Evolutionary conservation across 176 grass and related monocot species (phyloP), one percentile per base, ranked within the genome.

Genomic region (Zizania latifolia): DNA sequence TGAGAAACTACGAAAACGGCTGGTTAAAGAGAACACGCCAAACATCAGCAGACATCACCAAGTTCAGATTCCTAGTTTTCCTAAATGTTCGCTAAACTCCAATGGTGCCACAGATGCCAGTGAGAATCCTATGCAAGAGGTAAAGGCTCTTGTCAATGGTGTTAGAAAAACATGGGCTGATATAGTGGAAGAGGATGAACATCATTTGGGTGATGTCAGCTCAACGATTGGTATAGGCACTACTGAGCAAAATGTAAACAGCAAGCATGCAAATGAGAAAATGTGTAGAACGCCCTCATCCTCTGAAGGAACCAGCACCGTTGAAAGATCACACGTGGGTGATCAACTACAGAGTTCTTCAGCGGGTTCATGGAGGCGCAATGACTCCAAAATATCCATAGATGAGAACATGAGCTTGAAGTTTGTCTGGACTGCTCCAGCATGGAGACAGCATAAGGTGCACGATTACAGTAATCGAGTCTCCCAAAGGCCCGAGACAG

Each of bases 161-260:
- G 51, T 62, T 44, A 77, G 27, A 45, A 83, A 79, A 90, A 80
- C 75, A 8, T 86, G 80, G 88, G 75, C 83, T 67, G 88, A 90
- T 57, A 83, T 88, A 70, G 65, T 80, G 30, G 79, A 88, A 43
- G 83, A 90, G 65, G 86, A 88, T 58, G 61, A 74, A 44, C 45
- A 80, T 40, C 2, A 63, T 41, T 30, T 43, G 24, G 69, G 24
- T 15, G 36, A 69, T 75, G 26, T 3, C 35, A 58, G 70, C 60
- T 50, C 54, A 26, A 54, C 23, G 27, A 23, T 28, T 58, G 65
- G 62, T 65, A 17, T 67, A 23, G 63, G 19, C 22, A 48, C 39
- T 55, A 26, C 16, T 27, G 39, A 71, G 9, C 66, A 78, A 68
- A 81, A 45, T 41, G 73, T 55, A 41, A 78, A 41, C 41, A 68